phyloP scores from a whole-genome alignment of 2,329 filamentous ascomycete genomes.

The Colletotrichum sidae region DNA sequence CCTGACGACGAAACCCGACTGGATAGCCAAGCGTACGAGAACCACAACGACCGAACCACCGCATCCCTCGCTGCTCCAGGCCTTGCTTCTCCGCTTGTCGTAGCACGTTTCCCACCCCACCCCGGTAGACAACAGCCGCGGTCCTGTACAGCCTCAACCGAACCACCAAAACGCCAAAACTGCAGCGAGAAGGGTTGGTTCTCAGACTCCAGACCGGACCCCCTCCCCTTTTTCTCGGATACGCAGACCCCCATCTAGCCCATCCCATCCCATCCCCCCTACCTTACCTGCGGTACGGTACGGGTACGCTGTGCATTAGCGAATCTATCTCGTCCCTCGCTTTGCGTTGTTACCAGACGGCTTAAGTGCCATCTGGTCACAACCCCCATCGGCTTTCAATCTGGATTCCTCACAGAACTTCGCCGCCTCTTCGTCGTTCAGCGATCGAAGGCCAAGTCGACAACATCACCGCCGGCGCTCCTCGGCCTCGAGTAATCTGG shows the following conservation, averaged over 20 bases:
- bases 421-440: constrained; percentile 41
- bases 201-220: constrained; percentile 5
- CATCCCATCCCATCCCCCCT: not conserved
- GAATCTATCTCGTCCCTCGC: constrained; percentile 30
- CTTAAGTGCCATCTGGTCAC: constrained; percentile 39
- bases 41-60: constrained; percentile 1
- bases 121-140: constrained; percentile 4
- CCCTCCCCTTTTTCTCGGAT: constrained; percentile 30
- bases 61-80: constrained; percentile 19
- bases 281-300: not conserved
- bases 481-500: constrained; percentile 44
- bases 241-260: constrained; percentile 30
- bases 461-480: constrained; percentile 48
- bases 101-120: constrained; percentile 11
- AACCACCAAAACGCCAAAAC: constrained; percentile 11
- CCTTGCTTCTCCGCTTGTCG: constrained; percentile 7
- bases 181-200: constrained; percentile 8
- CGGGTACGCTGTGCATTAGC: constrained; percentile 15
- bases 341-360: constrained; percentile 37
- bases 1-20: constrained; percentile 27
- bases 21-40: constrained; percentile 10
- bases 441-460: constrained; percentile 41
- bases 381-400: constrained; percentile 37
- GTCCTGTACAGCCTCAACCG: constrained; percentile 31
- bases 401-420: constrained; percentile 38